A percentile compares a stretch with the other conserved stretches of the same genome.
phyloP scores from a whole-genome alignment of 305 asterid genomes.

The Nicotiana rustica region DNA sequence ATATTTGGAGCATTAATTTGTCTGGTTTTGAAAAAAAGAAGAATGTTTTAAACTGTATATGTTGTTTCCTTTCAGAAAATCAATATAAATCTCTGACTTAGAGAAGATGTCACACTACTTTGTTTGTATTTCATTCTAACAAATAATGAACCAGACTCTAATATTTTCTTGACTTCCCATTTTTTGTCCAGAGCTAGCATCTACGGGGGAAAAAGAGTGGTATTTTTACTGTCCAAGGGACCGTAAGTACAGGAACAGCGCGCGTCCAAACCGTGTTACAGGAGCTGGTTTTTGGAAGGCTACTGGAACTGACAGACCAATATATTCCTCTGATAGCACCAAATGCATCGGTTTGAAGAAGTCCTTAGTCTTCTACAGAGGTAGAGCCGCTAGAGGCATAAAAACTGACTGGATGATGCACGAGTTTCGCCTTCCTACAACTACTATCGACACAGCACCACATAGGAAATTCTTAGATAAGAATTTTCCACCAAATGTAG shows the following conservation, averaged over 20 bases:
- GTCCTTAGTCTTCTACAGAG: slow-evolving; percentile 83
- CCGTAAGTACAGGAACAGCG: slow-evolving; percentile 83
- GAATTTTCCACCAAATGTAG: slow-evolving; percentile 65
- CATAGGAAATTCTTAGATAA: slow-evolving; percentile 62
- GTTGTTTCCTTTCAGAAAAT: not conserved
- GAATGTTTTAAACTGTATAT: not conserved
- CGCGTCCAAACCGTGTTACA: slow-evolving; percentile 85
- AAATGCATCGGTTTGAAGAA: slow-evolving; percentile 88
- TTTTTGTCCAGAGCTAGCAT: slow-evolving; percentile 59
- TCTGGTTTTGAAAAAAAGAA: not conserved
- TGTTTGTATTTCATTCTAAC: not conserved
- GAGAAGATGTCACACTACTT: not conserved
- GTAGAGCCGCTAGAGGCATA: slow-evolving; percentile 84
- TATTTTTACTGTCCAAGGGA: slow-evolving; percentile 94
- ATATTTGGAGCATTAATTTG: not conserved
- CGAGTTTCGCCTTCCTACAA: slow-evolving; percentile 80
- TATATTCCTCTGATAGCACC: slow-evolving; percentile 67
- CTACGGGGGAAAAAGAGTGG: slow-evolving; percentile 93
- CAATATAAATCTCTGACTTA: not conserved
- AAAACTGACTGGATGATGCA: slow-evolving; percentile 99
- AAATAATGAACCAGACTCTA: not conserved
- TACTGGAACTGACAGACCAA: slow-evolving; percentile 90
- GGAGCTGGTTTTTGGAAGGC: slow-evolving; percentile 97
- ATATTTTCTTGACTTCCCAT: not conserved
- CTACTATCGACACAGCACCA: slow-evolving; percentile 47